Evolutionary conservation across 805 yeast genomes (phyloP).

Genomic region (Starmerella bombi): DNA sequence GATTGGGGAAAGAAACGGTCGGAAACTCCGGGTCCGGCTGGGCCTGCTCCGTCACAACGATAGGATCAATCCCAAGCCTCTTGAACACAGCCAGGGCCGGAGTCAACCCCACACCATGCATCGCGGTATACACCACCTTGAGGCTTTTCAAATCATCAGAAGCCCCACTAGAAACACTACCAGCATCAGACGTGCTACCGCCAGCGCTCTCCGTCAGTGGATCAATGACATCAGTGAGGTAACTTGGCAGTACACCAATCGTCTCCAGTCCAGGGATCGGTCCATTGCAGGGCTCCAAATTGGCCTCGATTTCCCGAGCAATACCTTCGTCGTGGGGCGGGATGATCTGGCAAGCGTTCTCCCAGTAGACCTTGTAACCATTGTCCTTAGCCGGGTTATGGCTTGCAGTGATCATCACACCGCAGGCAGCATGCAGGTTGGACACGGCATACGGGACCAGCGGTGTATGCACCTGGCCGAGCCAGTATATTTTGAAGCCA

Average conservation of each 20-base stretch:
- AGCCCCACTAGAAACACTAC: background rate
- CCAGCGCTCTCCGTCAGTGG: slow-evolving; percentile 1
- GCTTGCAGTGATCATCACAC: slow-evolving; percentile 63
- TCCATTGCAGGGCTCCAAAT: slow-evolving; percentile 46
- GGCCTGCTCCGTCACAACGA: slow-evolving; percentile 49
- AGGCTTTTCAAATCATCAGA: background rate
- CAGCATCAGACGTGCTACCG: no score
- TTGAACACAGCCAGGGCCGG: slow-evolving; percentile 36
- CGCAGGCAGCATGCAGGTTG: slow-evolving; percentile 48
- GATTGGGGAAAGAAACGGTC: slow-evolving; percentile 84
- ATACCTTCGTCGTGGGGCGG: slow-evolving; percentile 78
- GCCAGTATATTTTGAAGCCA: slow-evolving; percentile 54
- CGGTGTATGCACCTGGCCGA: slow-evolving; percentile 59
- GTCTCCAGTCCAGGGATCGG: slow-evolving; percentile 1
- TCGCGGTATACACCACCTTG: slow-evolving; percentile 69
- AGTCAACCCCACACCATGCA: slow-evolving; percentile 87
- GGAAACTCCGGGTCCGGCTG: slow-evolving; percentile 74
- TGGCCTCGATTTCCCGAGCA: slow-evolving; percentile 46
- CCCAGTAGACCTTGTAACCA: slow-evolving; percentile 89
- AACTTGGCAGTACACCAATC: slow-evolving; percentile 4
- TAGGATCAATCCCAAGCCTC: slow-evolving; percentile 30
- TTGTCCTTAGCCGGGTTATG: slow-evolving; percentile 46
- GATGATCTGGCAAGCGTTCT: slow-evolving; percentile 88
- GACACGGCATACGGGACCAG: slow-evolving; percentile 81
- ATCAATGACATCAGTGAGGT: slow-evolving; percentile 5